A percentile compares a stretch with the other conserved stretches of the same genome.
Conservation (phyloP, 75 land plant species). For the Sequoiadendron giganteum region DNA sequence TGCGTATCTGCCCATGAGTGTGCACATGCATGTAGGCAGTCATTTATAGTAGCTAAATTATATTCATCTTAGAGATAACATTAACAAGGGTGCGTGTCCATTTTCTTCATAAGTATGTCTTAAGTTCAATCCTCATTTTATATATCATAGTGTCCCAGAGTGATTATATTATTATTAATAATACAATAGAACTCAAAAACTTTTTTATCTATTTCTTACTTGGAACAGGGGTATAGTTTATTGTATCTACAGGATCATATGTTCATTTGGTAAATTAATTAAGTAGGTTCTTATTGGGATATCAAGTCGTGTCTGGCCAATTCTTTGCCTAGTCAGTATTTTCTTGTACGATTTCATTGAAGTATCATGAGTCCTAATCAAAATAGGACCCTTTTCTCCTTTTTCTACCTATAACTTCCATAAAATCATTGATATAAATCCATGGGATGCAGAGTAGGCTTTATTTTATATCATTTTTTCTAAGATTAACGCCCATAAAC, state of each 20-base stretch:
- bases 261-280: background rate
- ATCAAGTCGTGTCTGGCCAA: background rate
- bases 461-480: background rate
- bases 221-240: background rate
- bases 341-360: background rate
- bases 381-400: background rate
- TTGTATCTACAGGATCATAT: background rate
- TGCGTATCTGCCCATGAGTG: too few relatives aligned
- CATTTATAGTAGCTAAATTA: background rate
- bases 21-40: background rate
- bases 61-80: too few relatives aligned
- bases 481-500: background rate
- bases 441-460: background rate
- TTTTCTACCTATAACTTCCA: background rate
- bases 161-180: too few relatives aligned
- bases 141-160: background rate
- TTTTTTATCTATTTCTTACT: background rate
- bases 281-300: background rate
- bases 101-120: too few relatives aligned
- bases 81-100: too few relatives aligned
- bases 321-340: background rate
- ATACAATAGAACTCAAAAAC: background rate
- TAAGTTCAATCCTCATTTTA: too few relatives aligned
- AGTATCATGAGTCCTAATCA: background rate
- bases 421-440: background rate